Evolutionary conservation across 2,329 filamentous ascomycete species (phyloP), one percentile per base, ranked within the genome.

Genomic region (Microcyclospora pomicola): DNA sequence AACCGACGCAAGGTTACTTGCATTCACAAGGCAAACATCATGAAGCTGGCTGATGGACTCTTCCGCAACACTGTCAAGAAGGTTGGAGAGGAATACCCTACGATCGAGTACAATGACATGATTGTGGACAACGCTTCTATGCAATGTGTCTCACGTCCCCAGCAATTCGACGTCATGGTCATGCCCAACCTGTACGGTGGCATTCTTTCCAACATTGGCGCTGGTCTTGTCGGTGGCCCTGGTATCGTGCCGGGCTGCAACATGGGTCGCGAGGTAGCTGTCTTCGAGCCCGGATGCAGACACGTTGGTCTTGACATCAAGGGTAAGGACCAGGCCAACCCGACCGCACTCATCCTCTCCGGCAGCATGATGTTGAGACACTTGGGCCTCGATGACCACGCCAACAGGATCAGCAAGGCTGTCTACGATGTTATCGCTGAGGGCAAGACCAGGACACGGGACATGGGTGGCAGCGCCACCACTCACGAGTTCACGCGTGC

Each of bases 1-100:
- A 88, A 92, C 76, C 79, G 91, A 62, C 88, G 92, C 75, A 96
- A 96, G 82, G 85, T 98, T 41, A 96, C 91, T 51, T 95, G 88
- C 72, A 96, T 98, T 62, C 91, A 98, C 81, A 98, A 98, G 77
- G 91, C 91, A 68, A 98, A 98, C 75, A 98, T 98, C 72, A 98
- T 98, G 91, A 98, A 98, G 77, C 75, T 98, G 42, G 88, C 87
- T 63, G 91, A 98, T 55, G 91, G 91, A 67, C 82, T 98, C 41
- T 98, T 98, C 84, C 82, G 91, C 64, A 88, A 80, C 70, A 96
- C 91, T 52, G 92, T 96, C 75, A 85, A 93, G 72, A 74, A 79
- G 58, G 79, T 91, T 52, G 83, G 86, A 50, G 82, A 92, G 71
- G 85, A 94, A 64, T 98, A 91, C 71, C 88, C 91, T 43, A 92